Conservation (phyloP, 345 rosid genomes). For the Salix suchowensis region DNA sequence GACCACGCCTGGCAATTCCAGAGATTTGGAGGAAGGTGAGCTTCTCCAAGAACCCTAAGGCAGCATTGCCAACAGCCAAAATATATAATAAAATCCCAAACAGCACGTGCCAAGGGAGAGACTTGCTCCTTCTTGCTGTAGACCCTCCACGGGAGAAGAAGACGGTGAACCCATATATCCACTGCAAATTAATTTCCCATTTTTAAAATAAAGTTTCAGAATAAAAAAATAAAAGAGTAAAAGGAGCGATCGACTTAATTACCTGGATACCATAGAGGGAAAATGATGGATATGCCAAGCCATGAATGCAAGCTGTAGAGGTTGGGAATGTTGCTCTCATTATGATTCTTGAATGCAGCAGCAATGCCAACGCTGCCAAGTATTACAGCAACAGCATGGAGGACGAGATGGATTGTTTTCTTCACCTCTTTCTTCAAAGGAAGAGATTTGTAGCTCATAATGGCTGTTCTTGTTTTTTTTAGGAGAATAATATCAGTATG, state of each 20-base stretch:
- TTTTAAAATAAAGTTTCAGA: background rate
- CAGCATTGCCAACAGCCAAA: conserved; percentile 61
- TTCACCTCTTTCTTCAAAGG: conserved; percentile 64
- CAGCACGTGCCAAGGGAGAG: conserved; percentile 70
- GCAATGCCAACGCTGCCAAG: conserved; percentile 71
- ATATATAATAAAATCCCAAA: conserved; percentile 55
- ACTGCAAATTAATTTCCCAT: conserved; percentile 35
- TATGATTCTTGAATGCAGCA: conserved; percentile 85
- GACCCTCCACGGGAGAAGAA: conserved; percentile 87
- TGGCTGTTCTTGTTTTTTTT: conserved; percentile 42
- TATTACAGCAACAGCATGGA: conserved; percentile 75
- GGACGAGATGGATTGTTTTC: conserved; percentile 71
- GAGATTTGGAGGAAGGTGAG: conserved; percentile 78
- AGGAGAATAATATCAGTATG: background rate
- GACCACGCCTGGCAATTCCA: conserved; percentile 64
- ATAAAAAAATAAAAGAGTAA: background rate
- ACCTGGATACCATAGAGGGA: conserved; percentile 88
- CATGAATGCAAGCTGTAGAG: conserved; percentile 96
- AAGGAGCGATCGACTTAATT: background rate
- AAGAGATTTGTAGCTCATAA: conserved; percentile 70
- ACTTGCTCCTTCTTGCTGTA: conserved; percentile 31
- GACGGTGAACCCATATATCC: conserved; percentile 63
- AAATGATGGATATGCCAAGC: conserved; percentile 75
- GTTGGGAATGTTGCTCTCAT: conserved; percentile 67
- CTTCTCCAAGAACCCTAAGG: conserved; percentile 79